Conservation (phyloP, 768 basidiomycete genomes). For the Lenzites betulinus region DNA sequence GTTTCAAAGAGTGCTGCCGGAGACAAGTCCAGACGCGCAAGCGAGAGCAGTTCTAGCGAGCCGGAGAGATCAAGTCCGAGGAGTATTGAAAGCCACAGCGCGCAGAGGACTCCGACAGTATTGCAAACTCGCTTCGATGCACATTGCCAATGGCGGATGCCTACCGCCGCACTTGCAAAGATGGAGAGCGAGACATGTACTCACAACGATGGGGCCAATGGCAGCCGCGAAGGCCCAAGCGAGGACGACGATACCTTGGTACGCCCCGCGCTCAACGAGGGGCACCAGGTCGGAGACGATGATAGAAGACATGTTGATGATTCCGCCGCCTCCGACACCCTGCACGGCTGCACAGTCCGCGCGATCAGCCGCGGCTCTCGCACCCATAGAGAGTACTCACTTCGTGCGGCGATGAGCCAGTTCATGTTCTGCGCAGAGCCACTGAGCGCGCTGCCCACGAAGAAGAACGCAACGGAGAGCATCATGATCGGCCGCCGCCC, state of each 20-base stretch:
- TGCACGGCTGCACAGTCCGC: constrained; percentile 30
- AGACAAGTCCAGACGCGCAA: too few species aligned
- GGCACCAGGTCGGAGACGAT: constrained; percentile 31
- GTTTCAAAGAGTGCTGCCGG: too few species aligned
- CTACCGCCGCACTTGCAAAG: background rate
- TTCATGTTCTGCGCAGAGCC: constrained; percentile 43
- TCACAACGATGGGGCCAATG: constrained; percentile 31
- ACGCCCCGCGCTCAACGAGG: constrained; percentile 37
- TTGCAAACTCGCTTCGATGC: background rate
- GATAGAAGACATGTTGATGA: constrained; percentile 26
- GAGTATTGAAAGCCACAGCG: too few species aligned
- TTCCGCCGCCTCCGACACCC: constrained; percentile 30
- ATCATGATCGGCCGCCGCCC: constrained; percentile 38
- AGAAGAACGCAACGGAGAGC: constrained; percentile 35
- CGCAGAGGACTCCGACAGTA: background rate
- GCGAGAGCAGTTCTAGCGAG: too few species aligned
- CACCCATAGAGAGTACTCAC: background rate
- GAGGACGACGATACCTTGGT: constrained; percentile 19
- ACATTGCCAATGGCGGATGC: background rate
- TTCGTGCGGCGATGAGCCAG: constrained; percentile 43
- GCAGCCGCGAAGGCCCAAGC: constrained; percentile 17
- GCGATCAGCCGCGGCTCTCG: background rate
- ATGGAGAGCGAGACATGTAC: background rate
- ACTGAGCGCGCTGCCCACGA: constrained; percentile 42
- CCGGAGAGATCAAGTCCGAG: too few species aligned